Evolutionary conservation across 805 yeast genomes (phyloP), one percentile per base, ranked within the genome.

Genomic region (Metschnikowia santaceciliae): DNA sequence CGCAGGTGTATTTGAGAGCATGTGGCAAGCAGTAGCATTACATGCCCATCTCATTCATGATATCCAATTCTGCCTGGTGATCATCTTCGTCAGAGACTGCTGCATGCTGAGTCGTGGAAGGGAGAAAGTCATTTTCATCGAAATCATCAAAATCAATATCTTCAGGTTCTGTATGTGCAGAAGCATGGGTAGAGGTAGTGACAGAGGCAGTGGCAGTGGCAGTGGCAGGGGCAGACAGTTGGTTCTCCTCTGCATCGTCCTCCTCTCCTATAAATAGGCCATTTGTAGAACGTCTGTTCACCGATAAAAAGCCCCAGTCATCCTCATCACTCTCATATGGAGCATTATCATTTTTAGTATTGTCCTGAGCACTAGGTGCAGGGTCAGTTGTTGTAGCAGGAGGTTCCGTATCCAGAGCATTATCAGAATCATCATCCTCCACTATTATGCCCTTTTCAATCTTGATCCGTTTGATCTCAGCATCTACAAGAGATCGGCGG

Each of bases 1-100:
- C 78, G 2, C 68, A 79, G 44, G 63, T 76, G 4, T 69, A 80
- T 43, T 76, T 85, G 54, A 74, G 76, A 57, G 48, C 47, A 26
- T 35, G 47, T 47, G 38, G 17, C 32, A 41, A 36, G 19, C 49
- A 26, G 23, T 44, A 22, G 30, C 37, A 6, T 57, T 47, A 68
- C 60, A 63, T 51, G 13, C 68, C 75, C 60, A 68, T 62, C 49
- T 72, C 74, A 46, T 70, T 64, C 76, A 73, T 71, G 10, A 72
- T 55, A 53, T 45, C 48, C 42, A 45, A 36, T 36, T 45, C 48
- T 6, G 41, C 20, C 57, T 61, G 42, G 55, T 51, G 60, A 5
- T 57, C 56, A 20, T 47, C 52, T 6, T 49, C 55, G 10, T 49
- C 55, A 11, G 54, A 50, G 38, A 35, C 44, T 14, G 55, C 51